phyloP scores from a whole-genome alignment of 1,139 yeast genomes.

The Entelexis sorbosivorans region DNA sequence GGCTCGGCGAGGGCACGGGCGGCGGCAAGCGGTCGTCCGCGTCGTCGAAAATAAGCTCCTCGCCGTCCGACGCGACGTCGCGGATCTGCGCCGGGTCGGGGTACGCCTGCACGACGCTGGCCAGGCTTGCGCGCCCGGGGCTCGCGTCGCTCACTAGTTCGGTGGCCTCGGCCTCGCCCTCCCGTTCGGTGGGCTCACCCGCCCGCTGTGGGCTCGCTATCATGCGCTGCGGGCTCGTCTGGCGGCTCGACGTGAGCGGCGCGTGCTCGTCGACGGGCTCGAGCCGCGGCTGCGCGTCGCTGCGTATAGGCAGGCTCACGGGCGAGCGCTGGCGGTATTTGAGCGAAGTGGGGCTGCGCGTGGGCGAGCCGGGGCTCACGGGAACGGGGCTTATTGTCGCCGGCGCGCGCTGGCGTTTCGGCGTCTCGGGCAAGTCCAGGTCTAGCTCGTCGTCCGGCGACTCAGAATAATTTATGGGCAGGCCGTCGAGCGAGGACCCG shows the following conservation, averaged over 20 bases:
- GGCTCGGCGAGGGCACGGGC: slow-evolving; percentile 14
- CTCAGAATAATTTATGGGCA: not conserved
- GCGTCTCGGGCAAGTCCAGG: not conserved
- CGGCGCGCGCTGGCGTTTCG: not conserved
- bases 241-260: slow-evolving; percentile 3
- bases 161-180: not conserved
- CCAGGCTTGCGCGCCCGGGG: slow-evolving; percentile 3
- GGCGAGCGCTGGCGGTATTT: slow-evolving; percentile 6
- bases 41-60: slow-evolving; percentile 18
- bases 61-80: not conserved
- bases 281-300: slow-evolving; percentile 1
- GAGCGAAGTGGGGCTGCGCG: not conserved
- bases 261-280: not conserved
- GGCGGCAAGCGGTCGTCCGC: slow-evolving; percentile 17
- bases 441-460: not conserved
- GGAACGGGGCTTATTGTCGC: not conserved
- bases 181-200: not conserved
- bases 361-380: not conserved
- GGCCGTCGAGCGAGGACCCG: not conserved
- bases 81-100: slow-evolving; percentile 1
- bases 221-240: slow-evolving; percentile 3
- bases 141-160: not conserved
- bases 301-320: slow-evolving; percentile 12
- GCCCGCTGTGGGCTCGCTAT: slow-evolving; percentile 1
- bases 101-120: slow-evolving; percentile 4